Base-by-base conservation (phyloP, 2,329 filamentous ascomycete genomes). In the Cladosporium sp. region DNA sequence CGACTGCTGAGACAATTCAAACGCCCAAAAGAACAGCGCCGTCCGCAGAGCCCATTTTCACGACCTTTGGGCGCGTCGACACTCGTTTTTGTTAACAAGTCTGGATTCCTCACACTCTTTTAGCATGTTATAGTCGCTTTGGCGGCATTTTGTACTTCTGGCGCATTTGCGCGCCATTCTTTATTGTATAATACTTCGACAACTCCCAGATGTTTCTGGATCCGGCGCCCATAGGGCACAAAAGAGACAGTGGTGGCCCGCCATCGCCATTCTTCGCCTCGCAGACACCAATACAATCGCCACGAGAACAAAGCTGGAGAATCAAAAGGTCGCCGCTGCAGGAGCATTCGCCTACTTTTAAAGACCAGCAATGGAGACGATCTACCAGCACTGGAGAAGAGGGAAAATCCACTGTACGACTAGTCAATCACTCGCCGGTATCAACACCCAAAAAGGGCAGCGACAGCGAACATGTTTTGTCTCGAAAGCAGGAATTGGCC, bases 151-250 rank as follows among this genome's bases (percentile, higher is more conserved):
- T 27, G 30, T 20, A 13, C 27, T 25, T 16, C 36, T 19, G 13
- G 33, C 43, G 43, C 43, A n/a, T 38, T 25, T 20, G 35, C 43
- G 43, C 43, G 33, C 38, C n/a, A 32, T 35, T 35, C n/a, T 39
- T 35, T 40, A 48, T 32, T 40, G 45, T 48, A 48, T 48, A 48
- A 48, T 48, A 40, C 29, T 19, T 43, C 12, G 13, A 27, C 30
- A 36, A 19, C 3, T n/a, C 15, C 56, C 53, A 16, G 36, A 66
- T 66, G 63, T 66, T 64, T 45, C 57, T 64, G 47, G 62, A 65
- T 33, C 62, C 62, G 18, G 62, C 62, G 15, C 61, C 62, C 27
- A 54, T 35, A 55, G 27, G 48, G 55, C 30, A 51, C 22, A 50
- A 50, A 50, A 53, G 53, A 43, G 33, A 45, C 38, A 19, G 38